phyloP scores from a whole-genome alignment of 495 filamentous ascomycete genomes.

The Hamigera avellanea region DNA sequence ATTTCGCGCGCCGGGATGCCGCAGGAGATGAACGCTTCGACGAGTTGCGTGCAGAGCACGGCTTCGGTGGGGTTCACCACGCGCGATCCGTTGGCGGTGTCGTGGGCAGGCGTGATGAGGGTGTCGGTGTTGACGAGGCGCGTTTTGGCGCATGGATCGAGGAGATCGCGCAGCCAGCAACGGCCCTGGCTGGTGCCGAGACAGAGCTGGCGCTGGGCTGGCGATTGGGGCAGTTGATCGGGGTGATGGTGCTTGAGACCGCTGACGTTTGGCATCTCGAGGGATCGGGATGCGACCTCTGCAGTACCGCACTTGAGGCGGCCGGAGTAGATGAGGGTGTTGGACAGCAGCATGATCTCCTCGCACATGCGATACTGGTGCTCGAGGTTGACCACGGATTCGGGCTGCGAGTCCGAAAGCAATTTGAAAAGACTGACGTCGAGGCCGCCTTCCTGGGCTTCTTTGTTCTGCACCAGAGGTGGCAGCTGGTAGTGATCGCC shows the following conservation, averaged over 20 bases:
- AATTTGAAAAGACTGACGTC: conserved; percentile 91
- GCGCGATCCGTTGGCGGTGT: conserved; percentile 64
- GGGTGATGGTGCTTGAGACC: conserved; percentile 46
- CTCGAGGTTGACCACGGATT: conserved; percentile 78
- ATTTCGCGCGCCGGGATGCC: conserved; percentile 69
- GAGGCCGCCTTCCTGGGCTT: conserved; percentile 72
- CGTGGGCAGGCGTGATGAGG: conserved; percentile 49
- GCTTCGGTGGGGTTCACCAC: conserved; percentile 79
- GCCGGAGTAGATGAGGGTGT: conserved; percentile 84
- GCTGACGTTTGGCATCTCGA: conserved; percentile 46
- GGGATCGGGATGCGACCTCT: conserved; percentile 53
- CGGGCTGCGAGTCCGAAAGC: conserved; percentile 76
- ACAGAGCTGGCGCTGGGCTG: conserved; percentile 36
- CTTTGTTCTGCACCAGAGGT: conserved; percentile 84
- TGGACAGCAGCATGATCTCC: conserved; percentile 89
- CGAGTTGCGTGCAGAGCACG: conserved; percentile 61
- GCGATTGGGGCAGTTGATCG: conserved; percentile 18
- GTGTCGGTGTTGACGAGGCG: conserved; percentile 82
- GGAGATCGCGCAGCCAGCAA: conserved; percentile 78
- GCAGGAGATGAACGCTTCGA: conserved; percentile 59
- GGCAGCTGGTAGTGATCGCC: conserved; percentile 95
- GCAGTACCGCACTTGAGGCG: conserved; percentile 79
- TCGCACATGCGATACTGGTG: conserved; percentile 98
- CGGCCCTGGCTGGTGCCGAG: conserved; percentile 28
- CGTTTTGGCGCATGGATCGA: conserved; percentile 58